Evolutionary conservation across 306 rosid genomes (phyloP), one percentile per base, ranked within the genome.

Genomic region (Vachellia pachyceras): DNA sequence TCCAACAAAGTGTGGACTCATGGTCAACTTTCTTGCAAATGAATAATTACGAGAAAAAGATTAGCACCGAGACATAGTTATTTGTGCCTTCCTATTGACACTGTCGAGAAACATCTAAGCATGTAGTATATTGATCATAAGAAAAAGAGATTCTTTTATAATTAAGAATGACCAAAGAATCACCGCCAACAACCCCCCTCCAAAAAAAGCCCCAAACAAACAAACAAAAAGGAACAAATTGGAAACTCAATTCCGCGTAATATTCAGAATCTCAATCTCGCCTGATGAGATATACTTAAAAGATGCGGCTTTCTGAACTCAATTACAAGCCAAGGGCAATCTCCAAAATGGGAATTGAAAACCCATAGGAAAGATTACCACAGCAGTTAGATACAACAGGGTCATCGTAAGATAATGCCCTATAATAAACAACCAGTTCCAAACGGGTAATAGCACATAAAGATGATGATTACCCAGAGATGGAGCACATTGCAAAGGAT

Each of bases 1-100:
- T 72, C 70, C 78, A 37, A 68, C 69, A 52, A 75, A 86, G 69
- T 75, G 52, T 72, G 35, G 68, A 29, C 81, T 54, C 65, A 70
- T 63, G 80, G 41, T 8, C 83, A 77, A 80, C 83, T 79, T 83
- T 70, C 40, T 84, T 65, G 85, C 83, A 41, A 55, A 76, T 45
- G 49, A 40, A 67, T 33, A 61, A 68, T 78, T 11, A 69, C 22
- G 40, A 71, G 61, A 84, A 46, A 69, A 40, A 68, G 20, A 69
- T 42, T 6, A 69, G 54, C 52, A 69, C 15, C 75, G 18, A 20
- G 58, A 49, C 33, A 76, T 40, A 29, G 18, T 17, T 40, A 5
- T 10, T 23, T 15, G 46, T 36, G 46, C 23, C 13, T 23, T 36
- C 49, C 42, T 20, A 68, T 12, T 57, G 35, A 70, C 50, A 77